Evolutionary conservation across 176 grass and related monocot species (phyloP), one percentile per base, ranked within the genome.

Genomic region (Canna indica): DNA sequence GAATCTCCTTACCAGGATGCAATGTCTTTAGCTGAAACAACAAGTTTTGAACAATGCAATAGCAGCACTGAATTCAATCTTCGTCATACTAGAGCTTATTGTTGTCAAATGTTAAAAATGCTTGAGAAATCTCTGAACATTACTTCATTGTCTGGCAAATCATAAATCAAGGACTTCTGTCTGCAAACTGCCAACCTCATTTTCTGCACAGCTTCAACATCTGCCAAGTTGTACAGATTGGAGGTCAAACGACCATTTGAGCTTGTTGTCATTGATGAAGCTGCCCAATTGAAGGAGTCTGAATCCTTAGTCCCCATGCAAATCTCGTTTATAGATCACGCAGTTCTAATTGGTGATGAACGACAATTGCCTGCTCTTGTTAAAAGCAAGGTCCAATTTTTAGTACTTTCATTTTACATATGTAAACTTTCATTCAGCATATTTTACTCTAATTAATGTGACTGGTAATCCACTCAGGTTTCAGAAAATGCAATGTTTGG

Each of bases 311-410:
- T 95, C 59, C 87, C 91, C 75, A 76, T 95, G 64, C 78, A 87
- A 60, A 41, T 85, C 22, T 67, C 66, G 9, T 46, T 74, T 25
- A 81, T 95, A 78, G 68, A 84, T 35, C 91, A 95, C 79, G 74
- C 73, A 39, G 70, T 95, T 70, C 66, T 95, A 59, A 84, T 95
- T 83, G 91, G 91, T 17, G 91, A 95, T 85, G 87, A 95, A 75
- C 74, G 87, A 64, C 91, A 95, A 70, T 66, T 95, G 77, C 81
- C 91, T 39, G 41, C 91, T 26, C 61, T 95, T 76, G 91, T 95
- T 36, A 85, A 90, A 73, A 95, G 91, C 81, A 84, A 95, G 81
- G 91, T 95, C n/a, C n/a, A n/a, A n/a, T n/a, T n/a, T n/a, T n/a
- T n/a, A n/a, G n/a, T n/a, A n/a, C n/a, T n/a, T n/a, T n/a, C n/a